Conservation (phyloP, 2,329 filamentous ascomycete species). For the Aspergillus phoenicis region DNA sequence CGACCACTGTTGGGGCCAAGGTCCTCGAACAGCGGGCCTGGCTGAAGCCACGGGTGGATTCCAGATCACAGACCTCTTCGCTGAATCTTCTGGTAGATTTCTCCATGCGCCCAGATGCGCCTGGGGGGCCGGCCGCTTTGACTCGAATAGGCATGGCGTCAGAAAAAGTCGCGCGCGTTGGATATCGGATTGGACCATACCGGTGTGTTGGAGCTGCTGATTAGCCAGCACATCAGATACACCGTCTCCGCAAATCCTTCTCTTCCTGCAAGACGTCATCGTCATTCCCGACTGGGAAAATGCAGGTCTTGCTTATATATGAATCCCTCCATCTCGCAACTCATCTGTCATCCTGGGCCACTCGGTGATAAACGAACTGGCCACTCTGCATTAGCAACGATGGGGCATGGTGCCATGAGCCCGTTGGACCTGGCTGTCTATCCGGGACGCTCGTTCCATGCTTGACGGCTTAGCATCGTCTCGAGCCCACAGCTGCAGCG, state of each 20-base stretch:
- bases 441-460: not conserved
- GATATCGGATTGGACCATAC: not conserved
- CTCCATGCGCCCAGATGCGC: not conserved
- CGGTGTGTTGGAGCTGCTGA: not conserved
- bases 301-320: not conserved
- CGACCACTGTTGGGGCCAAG: not conserved
- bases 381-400: not conserved
- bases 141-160: not conserved
- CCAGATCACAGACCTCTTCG: not conserved
- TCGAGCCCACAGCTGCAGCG: not conserved
- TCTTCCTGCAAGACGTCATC: not conserved
- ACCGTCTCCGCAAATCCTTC: not conserved
- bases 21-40: not conserved
- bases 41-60: not conserved
- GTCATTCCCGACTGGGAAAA: conserved; percentile 9
- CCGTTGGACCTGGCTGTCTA: not conserved
- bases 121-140: not conserved
- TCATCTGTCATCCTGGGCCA: not conserved
- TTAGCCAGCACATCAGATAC: not conserved
- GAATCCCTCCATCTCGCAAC: not conserved
- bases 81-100: conserved; percentile 1
- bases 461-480: not conserved
- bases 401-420: not conserved
- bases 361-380: not conserved
- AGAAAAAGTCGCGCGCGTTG: not conserved